Evolutionary conservation across 768 basidiomycete species (phyloP).

Genomic region (Gloeophyllum trabeum): DNA sequence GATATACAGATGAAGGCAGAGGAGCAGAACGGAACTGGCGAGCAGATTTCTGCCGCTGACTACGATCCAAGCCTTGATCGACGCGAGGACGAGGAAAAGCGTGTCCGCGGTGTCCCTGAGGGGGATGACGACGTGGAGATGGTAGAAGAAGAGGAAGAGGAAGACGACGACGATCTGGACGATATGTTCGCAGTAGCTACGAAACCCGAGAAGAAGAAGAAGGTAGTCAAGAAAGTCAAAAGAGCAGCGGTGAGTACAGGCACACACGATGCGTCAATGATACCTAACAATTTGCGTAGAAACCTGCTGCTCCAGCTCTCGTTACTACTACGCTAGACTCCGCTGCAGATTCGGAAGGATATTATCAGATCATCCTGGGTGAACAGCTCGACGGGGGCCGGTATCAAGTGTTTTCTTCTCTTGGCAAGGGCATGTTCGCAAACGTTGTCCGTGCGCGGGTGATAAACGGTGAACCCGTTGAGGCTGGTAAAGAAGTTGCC

Average conservation of each 20-base stretch:
- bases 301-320: slow-evolving; percentile 45
- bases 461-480: slow-evolving; percentile 47
- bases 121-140: slow-evolving; percentile 31
- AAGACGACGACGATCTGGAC: slow-evolving; percentile 76
- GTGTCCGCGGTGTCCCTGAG: slow-evolving; percentile 35
- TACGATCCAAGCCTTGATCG: slow-evolving; percentile 82
- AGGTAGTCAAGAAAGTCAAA: slow-evolving; percentile 48
- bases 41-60: slow-evolving; percentile 85
- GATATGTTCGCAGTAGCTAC: slow-evolving; percentile 85
- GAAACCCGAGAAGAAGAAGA: slow-evolving; percentile 43
- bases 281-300: slow-evolving; percentile 17
- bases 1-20: slow-evolving; percentile 33
- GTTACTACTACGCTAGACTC: slow-evolving; percentile 77
- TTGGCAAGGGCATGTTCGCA: slow-evolving; percentile 99
- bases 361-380: slow-evolving; percentile 89
- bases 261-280: not conserved
- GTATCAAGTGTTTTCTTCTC: slow-evolving; percentile 88
- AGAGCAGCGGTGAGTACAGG: slow-evolving; percentile 33
- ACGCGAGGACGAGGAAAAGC: slow-evolving; percentile 71
- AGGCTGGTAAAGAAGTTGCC: slow-evolving; percentile 69
- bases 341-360: slow-evolving; percentile 89
- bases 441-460: slow-evolving; percentile 89
- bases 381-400: slow-evolving; percentile 87
- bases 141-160: slow-evolving; percentile 37
- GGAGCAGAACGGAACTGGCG: slow-evolving; percentile 30